Percentiles rank a stretch among this genome's conserved stretches.
Conservation (phyloP, 805 yeast genomes). For the Metschnikowia anglica region DNA sequence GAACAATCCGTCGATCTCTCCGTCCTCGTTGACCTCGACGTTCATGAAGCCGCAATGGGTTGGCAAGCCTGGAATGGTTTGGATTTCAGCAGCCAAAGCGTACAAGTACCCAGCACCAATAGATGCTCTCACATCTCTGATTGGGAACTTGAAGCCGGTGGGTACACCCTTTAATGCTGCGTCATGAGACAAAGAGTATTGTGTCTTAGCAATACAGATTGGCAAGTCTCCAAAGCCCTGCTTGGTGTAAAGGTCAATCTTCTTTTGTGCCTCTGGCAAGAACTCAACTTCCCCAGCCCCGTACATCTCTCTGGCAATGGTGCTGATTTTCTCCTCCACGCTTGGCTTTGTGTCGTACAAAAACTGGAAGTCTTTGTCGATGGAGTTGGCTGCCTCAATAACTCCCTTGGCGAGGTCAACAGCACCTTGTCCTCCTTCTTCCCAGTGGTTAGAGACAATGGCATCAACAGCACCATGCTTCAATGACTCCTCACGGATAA, state of each 20-base stretch:
- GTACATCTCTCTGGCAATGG: conserved; percentile 74
- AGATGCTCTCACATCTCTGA: conserved; percentile 74
- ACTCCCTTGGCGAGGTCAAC: conserved; percentile 71
- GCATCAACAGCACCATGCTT: conserved; percentile 81
- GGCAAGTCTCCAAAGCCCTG: conserved; percentile 81
- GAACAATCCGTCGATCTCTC: conserved; percentile 80
- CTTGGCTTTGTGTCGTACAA: conserved; percentile 53
- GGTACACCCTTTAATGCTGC: conserved; percentile 83
- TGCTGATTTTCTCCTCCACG: conserved; percentile 64
- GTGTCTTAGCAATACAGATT: conserved; percentile 83
- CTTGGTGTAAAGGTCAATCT: conserved; percentile 62
- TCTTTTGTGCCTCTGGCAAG: conserved; percentile 65
- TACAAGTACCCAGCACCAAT: conserved; percentile 84
- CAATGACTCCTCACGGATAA: conserved; percentile 64
- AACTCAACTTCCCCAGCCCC: conserved; percentile 74
- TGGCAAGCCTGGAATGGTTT: conserved; percentile 83
- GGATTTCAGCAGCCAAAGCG: conserved; percentile 83
- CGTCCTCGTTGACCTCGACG: conserved; percentile 76
- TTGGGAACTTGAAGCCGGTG: conserved; percentile 74
- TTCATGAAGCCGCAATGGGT: conserved; percentile 87
- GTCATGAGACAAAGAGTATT: conserved; percentile 80
- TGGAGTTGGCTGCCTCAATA: conserved; percentile 55
- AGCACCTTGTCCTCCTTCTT: conserved; percentile 82
- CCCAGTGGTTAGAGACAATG: conserved; percentile 83
- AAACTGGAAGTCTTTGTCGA: conserved; percentile 47